These are phyloP conservation scores for Pleurotus cornucopiae DNA, from an alignment of 768 basidiomycete species.

Conservation along the genomic window DNA sequence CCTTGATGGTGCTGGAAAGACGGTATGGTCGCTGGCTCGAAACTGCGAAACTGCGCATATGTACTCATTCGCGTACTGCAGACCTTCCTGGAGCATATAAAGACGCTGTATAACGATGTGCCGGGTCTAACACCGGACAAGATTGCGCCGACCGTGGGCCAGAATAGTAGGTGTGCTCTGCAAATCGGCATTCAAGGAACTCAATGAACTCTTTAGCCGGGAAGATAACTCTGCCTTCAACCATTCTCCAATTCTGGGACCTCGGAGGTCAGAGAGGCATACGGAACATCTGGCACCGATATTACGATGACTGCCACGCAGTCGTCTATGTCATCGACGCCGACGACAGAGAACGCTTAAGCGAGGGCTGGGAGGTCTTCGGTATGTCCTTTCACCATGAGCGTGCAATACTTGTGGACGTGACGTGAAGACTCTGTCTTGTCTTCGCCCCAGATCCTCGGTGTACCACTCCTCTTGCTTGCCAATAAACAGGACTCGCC, in stretches of 20 bases:
- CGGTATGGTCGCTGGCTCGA: conserved; percentile 39
- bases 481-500: conserved; percentile 96
- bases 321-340: conserved; percentile 96
- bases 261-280: conserved; percentile 94
- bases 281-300: conserved; percentile 88
- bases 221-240: conserved; percentile 88
- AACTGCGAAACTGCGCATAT: not conserved
- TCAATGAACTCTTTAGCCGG: conserved; percentile 56
- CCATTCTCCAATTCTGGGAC: conserved; percentile 95
- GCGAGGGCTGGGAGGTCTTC: conserved; percentile 97
- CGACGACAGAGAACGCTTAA: conserved; percentile 80
- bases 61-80: conserved; percentile 24
- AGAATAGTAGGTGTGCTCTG: conserved; percentile 71
- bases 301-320: conserved; percentile 96
- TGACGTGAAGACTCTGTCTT: conserved; percentile 67
- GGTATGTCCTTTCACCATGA: conserved; percentile 47
- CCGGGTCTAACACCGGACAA: conserved; percentile 89
- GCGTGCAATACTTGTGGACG: not conserved
- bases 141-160: conserved; percentile 95
- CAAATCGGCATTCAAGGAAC: not conserved
- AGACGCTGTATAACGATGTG: conserved; percentile 83
- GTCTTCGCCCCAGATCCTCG: conserved; percentile 84
- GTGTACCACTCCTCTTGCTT: conserved; percentile 84
- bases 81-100: conserved; percentile 91
- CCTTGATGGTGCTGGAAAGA: conserved; percentile 90